These are phyloP conservation scores for Isatis tinctoria DNA, from an alignment of 345 rosid genomes.

Conservation along the genomic window DNA sequence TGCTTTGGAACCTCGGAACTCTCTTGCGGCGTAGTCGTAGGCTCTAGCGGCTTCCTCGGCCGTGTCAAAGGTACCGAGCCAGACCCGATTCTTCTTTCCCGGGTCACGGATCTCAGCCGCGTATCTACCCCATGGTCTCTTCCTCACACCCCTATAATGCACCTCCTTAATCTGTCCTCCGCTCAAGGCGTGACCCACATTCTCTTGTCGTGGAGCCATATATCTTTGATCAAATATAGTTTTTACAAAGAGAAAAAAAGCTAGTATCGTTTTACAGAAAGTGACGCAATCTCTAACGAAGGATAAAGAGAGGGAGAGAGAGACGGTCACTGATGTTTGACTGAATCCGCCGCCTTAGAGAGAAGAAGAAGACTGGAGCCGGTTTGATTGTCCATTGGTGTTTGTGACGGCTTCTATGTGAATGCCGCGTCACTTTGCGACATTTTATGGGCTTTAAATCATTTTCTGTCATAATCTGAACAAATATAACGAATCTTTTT, in stretches of 20 bases:
- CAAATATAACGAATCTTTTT: not conserved
- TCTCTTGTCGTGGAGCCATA: not conserved
- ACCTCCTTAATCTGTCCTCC: slow-evolving; percentile 27
- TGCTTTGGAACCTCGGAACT: slow-evolving; percentile 57
- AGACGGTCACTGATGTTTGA: slow-evolving; percentile 1
- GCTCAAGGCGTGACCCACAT: not conserved
- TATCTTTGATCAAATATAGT: not conserved
- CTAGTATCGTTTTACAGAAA: not conserved
- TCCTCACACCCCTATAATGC: slow-evolving; percentile 58
- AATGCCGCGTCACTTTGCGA: not conserved
- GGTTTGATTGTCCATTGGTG: not conserved
- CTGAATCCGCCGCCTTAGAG: not conserved
- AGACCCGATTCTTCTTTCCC: slow-evolving; percentile 52
- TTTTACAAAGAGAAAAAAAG: not conserved
- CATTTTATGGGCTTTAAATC: not conserved
- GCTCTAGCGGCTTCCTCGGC: slow-evolving; percentile 63
- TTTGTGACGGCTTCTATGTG: not conserved
- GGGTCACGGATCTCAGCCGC: slow-evolving; percentile 77
- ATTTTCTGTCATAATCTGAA: not conserved
- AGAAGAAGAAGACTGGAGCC: not conserved
- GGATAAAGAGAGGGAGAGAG: not conserved
- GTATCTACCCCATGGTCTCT: slow-evolving; percentile 68
- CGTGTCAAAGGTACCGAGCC: slow-evolving; percentile 63
- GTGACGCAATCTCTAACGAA: not conserved
- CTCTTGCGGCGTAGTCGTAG: slow-evolving; percentile 54